These are phyloP conservation scores for Ceratonia siliqua DNA, from an alignment of 306 rosid genomes.

Conservation along the genomic window DNA sequence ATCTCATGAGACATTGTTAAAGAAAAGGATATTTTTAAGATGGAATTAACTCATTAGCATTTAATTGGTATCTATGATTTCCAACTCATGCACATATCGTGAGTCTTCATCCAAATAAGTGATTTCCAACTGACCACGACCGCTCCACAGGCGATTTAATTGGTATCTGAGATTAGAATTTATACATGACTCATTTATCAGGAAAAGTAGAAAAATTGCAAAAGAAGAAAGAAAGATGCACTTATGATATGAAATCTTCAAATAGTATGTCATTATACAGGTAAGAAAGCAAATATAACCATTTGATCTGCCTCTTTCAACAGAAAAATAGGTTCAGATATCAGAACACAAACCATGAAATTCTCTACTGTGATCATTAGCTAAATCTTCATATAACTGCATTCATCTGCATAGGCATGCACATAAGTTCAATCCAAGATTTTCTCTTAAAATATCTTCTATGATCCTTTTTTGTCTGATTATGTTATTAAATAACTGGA, in stretches of 20 bases:
- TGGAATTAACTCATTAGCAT: too few species aligned
- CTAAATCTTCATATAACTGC: neutral
- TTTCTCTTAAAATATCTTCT: neutral
- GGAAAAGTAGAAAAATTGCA: conserved; percentile 7
- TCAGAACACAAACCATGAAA: conserved; percentile 4
- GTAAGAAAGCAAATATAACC: neutral
- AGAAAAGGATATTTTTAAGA: too few species aligned
- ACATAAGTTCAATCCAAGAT: conserved; percentile 4
- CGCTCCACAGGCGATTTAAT: conserved; percentile 76
- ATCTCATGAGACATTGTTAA: too few species aligned
- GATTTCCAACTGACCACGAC: conserved; percentile 80
- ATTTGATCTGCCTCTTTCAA: neutral
- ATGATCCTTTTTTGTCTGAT: neutral
- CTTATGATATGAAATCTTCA: neutral
- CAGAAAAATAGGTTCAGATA: neutral
- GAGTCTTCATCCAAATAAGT: conserved; percentile 85
- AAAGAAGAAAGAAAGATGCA: neutral
- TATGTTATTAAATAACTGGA: neutral
- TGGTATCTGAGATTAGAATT: conserved; percentile 61
- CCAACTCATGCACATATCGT: conserved; percentile 48
- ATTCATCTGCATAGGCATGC: neutral
- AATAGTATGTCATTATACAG: neutral
- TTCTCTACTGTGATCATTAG: neutral
- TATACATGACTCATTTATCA: neutral
- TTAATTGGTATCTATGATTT: too few species aligned